These are phyloP conservation scores for Fusarium luffae DNA, from an alignment of 2,329 filamentous ascomycete species.

Conservation along the genomic window DNA sequence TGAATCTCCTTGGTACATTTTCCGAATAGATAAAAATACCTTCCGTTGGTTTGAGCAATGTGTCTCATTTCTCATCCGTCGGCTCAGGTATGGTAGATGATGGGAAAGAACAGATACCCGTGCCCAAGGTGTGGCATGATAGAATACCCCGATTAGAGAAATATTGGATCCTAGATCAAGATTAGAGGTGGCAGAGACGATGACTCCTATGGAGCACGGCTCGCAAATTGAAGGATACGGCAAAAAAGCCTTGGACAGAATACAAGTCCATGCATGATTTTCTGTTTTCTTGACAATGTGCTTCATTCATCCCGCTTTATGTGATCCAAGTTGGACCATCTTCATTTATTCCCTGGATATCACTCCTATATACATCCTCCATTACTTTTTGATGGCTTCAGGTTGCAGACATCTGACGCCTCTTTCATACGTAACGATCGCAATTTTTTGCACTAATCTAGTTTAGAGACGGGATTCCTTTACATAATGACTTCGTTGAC, in stretches of 20 bases:
- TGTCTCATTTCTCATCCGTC: neutral
- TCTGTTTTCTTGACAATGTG: constrained; percentile 14
- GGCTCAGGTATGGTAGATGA: constrained; percentile 10
- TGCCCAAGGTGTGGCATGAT: constrained; percentile 5
- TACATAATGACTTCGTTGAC: constrained; percentile 93
- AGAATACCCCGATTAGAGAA: constrained; percentile 25
- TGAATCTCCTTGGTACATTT: constrained; percentile 40
- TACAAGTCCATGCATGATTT: constrained; percentile 29
- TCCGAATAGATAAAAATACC: constrained; percentile 24
- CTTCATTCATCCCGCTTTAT: constrained; percentile 8
- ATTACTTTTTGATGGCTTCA: constrained; percentile 29
- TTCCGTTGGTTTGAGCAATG: constrained; percentile 11
- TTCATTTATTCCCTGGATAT: constrained; percentile 23
- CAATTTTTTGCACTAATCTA: constrained; percentile 30
- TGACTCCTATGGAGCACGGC: neutral
- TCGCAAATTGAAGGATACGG: neutral
- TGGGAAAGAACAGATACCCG: constrained; percentile 17
- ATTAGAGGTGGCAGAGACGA: constrained; percentile 6
- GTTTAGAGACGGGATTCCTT: constrained; percentile 10
- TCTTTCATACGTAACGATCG: constrained; percentile 17
- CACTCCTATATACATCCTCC: constrained; percentile 32
- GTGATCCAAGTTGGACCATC: neutral
- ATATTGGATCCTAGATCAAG: constrained; percentile 20
- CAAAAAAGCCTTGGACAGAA: constrained; percentile 21
- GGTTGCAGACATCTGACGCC: constrained; percentile 12